Evolutionary conservation across 306 rosid species (phyloP).

Genomic region (Hippophae gyantsensis): DNA sequence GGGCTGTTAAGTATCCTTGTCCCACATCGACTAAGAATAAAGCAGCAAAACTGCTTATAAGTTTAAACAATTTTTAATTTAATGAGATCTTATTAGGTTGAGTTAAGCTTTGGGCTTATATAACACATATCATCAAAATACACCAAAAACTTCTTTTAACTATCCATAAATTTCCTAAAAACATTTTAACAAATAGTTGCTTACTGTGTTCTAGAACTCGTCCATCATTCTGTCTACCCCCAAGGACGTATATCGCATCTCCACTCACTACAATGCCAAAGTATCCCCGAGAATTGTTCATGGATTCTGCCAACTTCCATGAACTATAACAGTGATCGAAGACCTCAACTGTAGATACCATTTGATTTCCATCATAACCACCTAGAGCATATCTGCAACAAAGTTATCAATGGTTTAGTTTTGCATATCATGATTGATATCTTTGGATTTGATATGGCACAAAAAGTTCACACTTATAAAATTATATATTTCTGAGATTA

Average conservation of each 20-base stretch:
- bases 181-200: not conserved
- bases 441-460: too few species aligned
- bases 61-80: too few species aligned
- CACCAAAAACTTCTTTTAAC: not conserved
- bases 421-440: too few species aligned
- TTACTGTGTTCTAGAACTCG: slow-evolving; percentile 23
- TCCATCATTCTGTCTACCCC: slow-evolving; percentile 20
- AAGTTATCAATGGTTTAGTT: not conserved
- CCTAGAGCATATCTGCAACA: slow-evolving; percentile 37
- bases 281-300: slow-evolving; percentile 27
- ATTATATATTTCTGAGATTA: not conserved
- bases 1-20: too few species aligned
- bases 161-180: not conserved
- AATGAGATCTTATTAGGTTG: too few species aligned
- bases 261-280: slow-evolving; percentile 21
- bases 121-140: too few species aligned
- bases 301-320: slow-evolving; percentile 31
- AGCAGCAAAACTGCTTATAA: too few species aligned
- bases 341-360: slow-evolving; percentile 33
- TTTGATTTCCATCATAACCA: slow-evolving; percentile 26
- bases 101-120: too few species aligned
- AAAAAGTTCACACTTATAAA: not conserved
- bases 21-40: too few species aligned
- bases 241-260: slow-evolving; percentile 30
- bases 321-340: slow-evolving; percentile 31